These are phyloP conservation scores for Citeromyces matritensis DNA, from an alignment of 805 yeast genomes.

Conservation along the genomic window DNA sequence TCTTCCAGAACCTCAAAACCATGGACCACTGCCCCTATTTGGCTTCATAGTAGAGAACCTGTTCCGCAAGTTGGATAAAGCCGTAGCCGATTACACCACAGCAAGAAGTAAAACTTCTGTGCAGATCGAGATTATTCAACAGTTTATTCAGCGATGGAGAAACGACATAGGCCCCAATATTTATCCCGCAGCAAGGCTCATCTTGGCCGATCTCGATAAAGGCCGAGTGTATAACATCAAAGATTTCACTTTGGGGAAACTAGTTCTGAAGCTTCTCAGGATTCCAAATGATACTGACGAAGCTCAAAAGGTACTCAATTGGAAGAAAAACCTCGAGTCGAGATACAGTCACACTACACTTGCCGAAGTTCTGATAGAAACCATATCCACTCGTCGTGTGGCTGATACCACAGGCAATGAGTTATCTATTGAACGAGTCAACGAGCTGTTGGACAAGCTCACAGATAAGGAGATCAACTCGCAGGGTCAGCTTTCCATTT, in stretches of 20 bases:
- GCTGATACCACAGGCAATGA: slow-evolving; percentile 13
- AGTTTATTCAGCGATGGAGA: slow-evolving; percentile 36
- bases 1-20: slow-evolving; percentile 16
- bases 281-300: slow-evolving; percentile 50
- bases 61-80: slow-evolving; percentile 22
- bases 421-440: slow-evolving; percentile 33
- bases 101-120: slow-evolving; percentile 5
- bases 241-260: slow-evolving; percentile 42
- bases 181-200: slow-evolving; percentile 48
- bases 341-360: slow-evolving; percentile 21
- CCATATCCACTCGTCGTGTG: slow-evolving; percentile 33
- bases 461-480: slow-evolving; percentile 8
- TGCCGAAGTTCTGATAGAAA: slow-evolving; percentile 31
- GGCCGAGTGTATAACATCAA: slow-evolving; percentile 38
- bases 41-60: slow-evolving; percentile 22
- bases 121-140: slow-evolving; percentile 8
- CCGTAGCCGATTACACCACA: slow-evolving; percentile 9
- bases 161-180: slow-evolving; percentile 43
- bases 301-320: slow-evolving; percentile 27
- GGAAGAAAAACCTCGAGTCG: slow-evolving; percentile 28
- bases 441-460: slow-evolving; percentile 27
- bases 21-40: slow-evolving; percentile 24
- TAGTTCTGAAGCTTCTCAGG: slow-evolving; percentile 33
- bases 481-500: slow-evolving; percentile 19
- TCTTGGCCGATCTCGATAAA: slow-evolving; percentile 49